These are phyloP conservation scores for Daldinia childiae DNA, from an alignment of 495 filamentous ascomycete genomes.

Conservation along the genomic window DNA sequence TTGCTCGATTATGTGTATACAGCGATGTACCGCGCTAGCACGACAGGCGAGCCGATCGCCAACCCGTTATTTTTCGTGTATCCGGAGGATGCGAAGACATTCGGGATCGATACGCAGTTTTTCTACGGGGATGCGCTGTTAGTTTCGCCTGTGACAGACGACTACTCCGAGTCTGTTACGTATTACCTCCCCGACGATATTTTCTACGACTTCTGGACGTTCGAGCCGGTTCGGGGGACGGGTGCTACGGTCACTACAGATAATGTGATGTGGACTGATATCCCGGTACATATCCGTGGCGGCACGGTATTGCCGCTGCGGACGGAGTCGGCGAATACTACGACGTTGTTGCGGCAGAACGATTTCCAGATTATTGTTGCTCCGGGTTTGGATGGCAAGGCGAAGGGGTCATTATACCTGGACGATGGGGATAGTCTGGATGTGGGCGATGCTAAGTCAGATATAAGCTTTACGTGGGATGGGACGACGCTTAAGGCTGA, in stretches of 20 bases:
- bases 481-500: slow-evolving; percentile 55
- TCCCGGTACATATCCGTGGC: slow-evolving; percentile 76
- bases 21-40: slow-evolving; percentile 64
- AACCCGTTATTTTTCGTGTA: slow-evolving; percentile 77
- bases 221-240: slow-evolving; percentile 61
- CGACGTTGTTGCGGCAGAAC: slow-evolving; percentile 68
- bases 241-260: slow-evolving; percentile 61
- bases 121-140: slow-evolving; percentile 77
- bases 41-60: slow-evolving; percentile 70
- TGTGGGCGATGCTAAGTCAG: slow-evolving; percentile 56
- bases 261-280: slow-evolving; percentile 68
- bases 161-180: slow-evolving; percentile 69
- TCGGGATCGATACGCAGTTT: slow-evolving; percentile 71
- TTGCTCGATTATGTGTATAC: slow-evolving; percentile 81
- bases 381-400: slow-evolving; percentile 57
- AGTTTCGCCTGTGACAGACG: slow-evolving; percentile 72
- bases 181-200: slow-evolving; percentile 78
- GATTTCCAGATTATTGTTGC: slow-evolving; percentile 76
- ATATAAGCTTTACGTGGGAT: slow-evolving; percentile 59
- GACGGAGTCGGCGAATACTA: slow-evolving; percentile 71
- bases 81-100: slow-evolving; percentile 70
- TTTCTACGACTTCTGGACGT: slow-evolving; percentile 82
- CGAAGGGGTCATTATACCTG: slow-evolving; percentile 61
- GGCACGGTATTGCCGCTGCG: slow-evolving; percentile 75
- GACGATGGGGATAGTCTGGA: slow-evolving; percentile 68